phyloP scores from a whole-genome alignment of 2,329 filamentous ascomycete species.

The Monilinia laxa region DNA sequence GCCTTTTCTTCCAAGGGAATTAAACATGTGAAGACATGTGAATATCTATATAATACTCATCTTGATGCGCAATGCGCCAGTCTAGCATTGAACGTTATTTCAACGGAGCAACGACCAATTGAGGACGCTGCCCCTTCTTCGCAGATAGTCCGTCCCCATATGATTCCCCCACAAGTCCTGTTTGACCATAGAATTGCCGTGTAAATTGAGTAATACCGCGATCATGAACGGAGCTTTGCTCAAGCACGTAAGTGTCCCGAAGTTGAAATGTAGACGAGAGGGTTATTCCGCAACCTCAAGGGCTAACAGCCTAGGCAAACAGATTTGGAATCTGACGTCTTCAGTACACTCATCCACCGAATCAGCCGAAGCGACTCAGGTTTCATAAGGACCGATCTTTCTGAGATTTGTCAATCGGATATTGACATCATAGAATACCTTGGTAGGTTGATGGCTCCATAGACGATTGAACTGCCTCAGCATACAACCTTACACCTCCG shows the following conservation, averaged over 20 bases:
- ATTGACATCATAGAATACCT: slow-evolving; percentile 68
- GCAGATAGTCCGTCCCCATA: neutral
- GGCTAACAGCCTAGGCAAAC: slow-evolving; percentile 88
- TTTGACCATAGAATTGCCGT: neutral
- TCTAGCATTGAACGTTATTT: neutral
- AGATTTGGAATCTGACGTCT: slow-evolving; percentile 86
- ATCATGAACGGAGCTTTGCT: neutral
- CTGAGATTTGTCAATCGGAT: slow-evolving; percentile 96
- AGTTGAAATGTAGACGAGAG: slow-evolving; percentile 38
- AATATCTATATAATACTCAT: neutral
- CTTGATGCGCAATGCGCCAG: neutral
- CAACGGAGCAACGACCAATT: neutral
- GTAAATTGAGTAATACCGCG: neutral
- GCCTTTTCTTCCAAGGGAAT: neutral
- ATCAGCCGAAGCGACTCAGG: slow-evolving; percentile 72
- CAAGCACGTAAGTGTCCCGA: slow-evolving; percentile 1
- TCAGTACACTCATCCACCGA: slow-evolving; percentile 57
- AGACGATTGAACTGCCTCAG: slow-evolving; percentile 79
- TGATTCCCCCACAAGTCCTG: too few relatives aligned
- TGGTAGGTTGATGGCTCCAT: slow-evolving; percentile 69
- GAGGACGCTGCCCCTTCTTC: neutral
- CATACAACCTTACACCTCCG: slow-evolving; percentile 66
- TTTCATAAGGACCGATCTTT: slow-evolving; percentile 63
- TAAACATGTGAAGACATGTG: neutral
- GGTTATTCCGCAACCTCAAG: slow-evolving; percentile 75